Base-by-base conservation (phyloP, 495 filamentous ascomycete species). In the Daldinia decipiens region DNA sequence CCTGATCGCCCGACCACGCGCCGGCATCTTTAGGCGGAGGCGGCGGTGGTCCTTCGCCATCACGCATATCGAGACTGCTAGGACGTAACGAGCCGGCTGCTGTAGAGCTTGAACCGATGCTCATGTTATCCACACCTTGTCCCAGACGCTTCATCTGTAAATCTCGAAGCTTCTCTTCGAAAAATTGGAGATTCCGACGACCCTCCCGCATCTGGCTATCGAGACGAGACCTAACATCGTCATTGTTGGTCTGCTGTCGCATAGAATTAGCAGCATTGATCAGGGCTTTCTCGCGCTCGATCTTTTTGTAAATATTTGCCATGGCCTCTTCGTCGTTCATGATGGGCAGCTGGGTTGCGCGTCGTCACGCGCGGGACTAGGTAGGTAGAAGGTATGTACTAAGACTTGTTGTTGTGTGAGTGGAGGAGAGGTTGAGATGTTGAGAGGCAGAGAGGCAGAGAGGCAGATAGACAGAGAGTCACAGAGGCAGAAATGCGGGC, bases 211-310 rank as follows among this genome's bases (percentile, higher is more conserved):
- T 95, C 82, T 97, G 92, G 59, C 88, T 89, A 68, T 98, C 95
- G 72, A 95, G 88, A 65, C 92, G 88, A 68, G 94, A 92, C 74
- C 94, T 92, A 65, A 98, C 94, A 61, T 88, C 82, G 61, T 92
- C 90, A 79, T 99, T 98, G 81, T 93, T 89, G 74, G 95, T 97
- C 75, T 94, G 93, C 82, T 93, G 92, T 84, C 94, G 91, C 92
- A 99, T 97, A 64, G 91, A 87, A 78, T 93, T 93, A 58, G 96
- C 96, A 72, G 92, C 94, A 80, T 92, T 90, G 85, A 99, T 95
- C 72, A 99, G 88, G 74, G 91, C 91, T 85, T 95, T 94, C 81
- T 99, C 96, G 79, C 95, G 88, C 86, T 98, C 93, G 82, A 98
- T 98, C 92, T 99, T 98, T 82, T 89, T 91, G 83, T 91, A 88